phyloP scores from a whole-genome alignment of 1,284 basidiomycete genomes.

The Fistulinella cinereoalba region DNA sequence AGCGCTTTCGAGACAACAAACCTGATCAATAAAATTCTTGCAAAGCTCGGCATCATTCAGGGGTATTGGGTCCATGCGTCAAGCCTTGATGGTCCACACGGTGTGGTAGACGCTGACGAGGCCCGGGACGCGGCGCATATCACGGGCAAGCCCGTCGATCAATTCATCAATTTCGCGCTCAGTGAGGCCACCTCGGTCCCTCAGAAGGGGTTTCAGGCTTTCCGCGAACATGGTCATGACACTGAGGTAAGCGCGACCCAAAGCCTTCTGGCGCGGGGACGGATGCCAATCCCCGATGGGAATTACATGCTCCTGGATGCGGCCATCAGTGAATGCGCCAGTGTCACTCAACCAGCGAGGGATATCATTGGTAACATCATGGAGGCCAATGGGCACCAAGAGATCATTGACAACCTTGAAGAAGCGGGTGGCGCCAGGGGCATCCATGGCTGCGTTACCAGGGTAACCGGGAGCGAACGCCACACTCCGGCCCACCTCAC shows the following conservation, averaged over 20 bases:
- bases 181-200: slow-evolving; percentile 34
- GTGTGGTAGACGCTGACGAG: slow-evolving; percentile 42
- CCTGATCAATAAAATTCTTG: not conserved
- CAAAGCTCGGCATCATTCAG: not conserved
- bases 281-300: slow-evolving; percentile 51
- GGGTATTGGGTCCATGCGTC: not conserved
- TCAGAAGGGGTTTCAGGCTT: slow-evolving; percentile 41
- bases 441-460: slow-evolving; percentile 34
- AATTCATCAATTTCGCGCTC: slow-evolving; percentile 37
- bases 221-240: slow-evolving; percentile 35
- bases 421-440: slow-evolving; percentile 44
- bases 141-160: slow-evolving; percentile 39
- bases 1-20: not conserved
- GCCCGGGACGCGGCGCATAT: slow-evolving; percentile 41
- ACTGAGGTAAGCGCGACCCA: slow-evolving; percentile 42
- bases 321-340: slow-evolving; percentile 41
- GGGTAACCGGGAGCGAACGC: slow-evolving; percentile 39
- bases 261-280: slow-evolving; percentile 27
- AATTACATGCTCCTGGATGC: slow-evolving; percentile 34
- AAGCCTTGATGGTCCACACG: slow-evolving; percentile 34
- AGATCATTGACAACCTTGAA: slow-evolving; percentile 43
- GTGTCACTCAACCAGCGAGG: slow-evolving; percentile 35
- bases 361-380: slow-evolving; percentile 36
- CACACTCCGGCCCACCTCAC: slow-evolving; percentile 52
- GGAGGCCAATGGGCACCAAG: slow-evolving; percentile 34